These are phyloP conservation scores for Suillus decipiens DNA, from an alignment of 768 basidiomycete species.

Conservation along the genomic window DNA sequence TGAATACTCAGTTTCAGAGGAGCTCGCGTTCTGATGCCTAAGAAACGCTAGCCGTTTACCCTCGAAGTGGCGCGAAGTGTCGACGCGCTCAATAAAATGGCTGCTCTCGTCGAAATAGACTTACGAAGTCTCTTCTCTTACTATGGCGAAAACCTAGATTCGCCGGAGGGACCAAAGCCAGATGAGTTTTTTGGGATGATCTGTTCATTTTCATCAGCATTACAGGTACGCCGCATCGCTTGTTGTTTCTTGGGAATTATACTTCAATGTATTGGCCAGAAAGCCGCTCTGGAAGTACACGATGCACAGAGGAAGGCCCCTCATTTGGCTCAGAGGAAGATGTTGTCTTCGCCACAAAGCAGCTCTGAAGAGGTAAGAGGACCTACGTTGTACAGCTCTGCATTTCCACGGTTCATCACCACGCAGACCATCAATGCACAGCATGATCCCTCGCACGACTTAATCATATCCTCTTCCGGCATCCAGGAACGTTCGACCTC, in stretches of 20 bases:
- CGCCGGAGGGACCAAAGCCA: constrained; percentile 64
- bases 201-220: constrained; percentile 69
- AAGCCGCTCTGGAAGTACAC: constrained; percentile 70
- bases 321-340: neutral
- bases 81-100: constrained; percentile 66
- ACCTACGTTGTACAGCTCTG: neutral
- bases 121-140: constrained; percentile 62
- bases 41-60: constrained; percentile 48
- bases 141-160: constrained; percentile 75
- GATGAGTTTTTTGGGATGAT: constrained; percentile 84
- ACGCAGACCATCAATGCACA: constrained; percentile 46
- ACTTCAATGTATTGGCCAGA: constrained; percentile 40
- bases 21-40: neutral
- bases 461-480: constrained; percentile 42
- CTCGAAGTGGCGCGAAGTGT: constrained; percentile 51
- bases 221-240: constrained; percentile 52
- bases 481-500: constrained; percentile 48
- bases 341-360: neutral
- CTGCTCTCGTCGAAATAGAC: constrained; percentile 56
- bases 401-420: neutral
- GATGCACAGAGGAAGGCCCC: constrained; percentile 31
- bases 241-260: neutral
- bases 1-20: constrained; percentile 23
- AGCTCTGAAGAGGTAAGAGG: constrained; percentile 12
- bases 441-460: constrained; percentile 26